These are phyloP conservation scores for Aspergillus piperis DNA, from an alignment of 2,329 filamentous ascomycete genomes.

Conservation along the genomic window DNA sequence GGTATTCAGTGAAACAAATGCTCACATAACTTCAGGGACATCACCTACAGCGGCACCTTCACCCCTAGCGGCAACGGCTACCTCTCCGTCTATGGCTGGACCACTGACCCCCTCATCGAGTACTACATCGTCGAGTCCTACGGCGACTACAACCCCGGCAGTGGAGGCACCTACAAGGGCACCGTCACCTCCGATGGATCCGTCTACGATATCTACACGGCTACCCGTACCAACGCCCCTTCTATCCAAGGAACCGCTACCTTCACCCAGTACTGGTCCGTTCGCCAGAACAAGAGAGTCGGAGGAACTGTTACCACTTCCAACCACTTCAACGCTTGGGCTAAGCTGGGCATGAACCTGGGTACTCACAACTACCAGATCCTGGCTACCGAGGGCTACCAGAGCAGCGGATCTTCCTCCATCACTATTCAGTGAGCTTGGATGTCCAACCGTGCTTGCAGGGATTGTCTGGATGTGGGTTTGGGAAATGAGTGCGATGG, in stretches of 20 bases:
- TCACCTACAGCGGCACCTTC: conserved; percentile 35
- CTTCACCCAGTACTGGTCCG: conserved; percentile 48
- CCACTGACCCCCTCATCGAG: conserved; percentile 38
- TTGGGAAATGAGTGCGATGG: too few species aligned
- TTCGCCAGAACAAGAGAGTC: conserved; percentile 38
- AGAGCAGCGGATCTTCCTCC: conserved; percentile 41
- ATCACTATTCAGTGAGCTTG: conserved; percentile 39
- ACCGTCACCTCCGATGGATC: conserved; percentile 40
- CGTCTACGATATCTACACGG: conserved; percentile 42
- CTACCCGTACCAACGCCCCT: conserved; percentile 40
- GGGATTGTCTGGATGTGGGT: too few species aligned
- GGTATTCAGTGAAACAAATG: not conserved
- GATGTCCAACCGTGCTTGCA: not conserved
- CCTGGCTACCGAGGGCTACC: conserved; percentile 46
- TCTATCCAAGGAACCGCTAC: conserved; percentile 45
- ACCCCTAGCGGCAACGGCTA: conserved; percentile 36
- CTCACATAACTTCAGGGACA: conserved; percentile 19
- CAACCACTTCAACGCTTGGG: conserved; percentile 44
- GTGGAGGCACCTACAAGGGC: conserved; percentile 32
- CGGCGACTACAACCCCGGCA: conserved; percentile 36
- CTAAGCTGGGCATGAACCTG: conserved; percentile 32
- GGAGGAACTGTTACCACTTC: conserved; percentile 39
- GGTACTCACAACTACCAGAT: conserved; percentile 45
- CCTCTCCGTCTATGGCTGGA: conserved; percentile 46
- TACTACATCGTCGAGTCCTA: conserved; percentile 43